Conservation (phyloP, 768 basidiomycete genomes). For the Naganishia vaughanmartiniae region DNA sequence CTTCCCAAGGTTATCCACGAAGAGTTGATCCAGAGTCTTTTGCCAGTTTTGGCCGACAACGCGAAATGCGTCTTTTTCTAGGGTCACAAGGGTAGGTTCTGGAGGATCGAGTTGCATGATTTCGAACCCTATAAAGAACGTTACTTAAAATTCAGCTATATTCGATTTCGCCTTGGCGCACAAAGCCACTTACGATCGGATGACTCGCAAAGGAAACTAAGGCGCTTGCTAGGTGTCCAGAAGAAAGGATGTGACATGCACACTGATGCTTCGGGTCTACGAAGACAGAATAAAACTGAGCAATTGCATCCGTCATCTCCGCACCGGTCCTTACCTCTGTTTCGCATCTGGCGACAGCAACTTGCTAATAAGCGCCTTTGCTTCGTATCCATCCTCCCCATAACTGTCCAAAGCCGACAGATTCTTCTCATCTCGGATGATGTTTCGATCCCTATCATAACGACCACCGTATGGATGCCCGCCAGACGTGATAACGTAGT, state of each 20-base stretch:
- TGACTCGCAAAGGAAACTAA: constrained; percentile 94
- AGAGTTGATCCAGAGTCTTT: constrained; percentile 74
- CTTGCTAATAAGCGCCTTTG: constrained; percentile 68
- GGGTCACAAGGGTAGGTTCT: constrained; percentile 67
- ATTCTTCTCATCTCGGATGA: constrained; percentile 68
- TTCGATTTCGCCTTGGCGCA: not conserved
- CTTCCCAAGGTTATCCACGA: constrained; percentile 93
- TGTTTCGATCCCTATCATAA: constrained; percentile 91
- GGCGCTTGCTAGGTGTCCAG: constrained; percentile 81
- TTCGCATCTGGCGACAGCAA: constrained; percentile 79
- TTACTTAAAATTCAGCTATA: not conserved
- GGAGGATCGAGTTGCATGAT: constrained; percentile 93
- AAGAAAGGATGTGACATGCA: constrained; percentile 92
- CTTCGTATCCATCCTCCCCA: constrained; percentile 93
- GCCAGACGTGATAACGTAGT: constrained; percentile 84
- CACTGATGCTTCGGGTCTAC: constrained; percentile 80
- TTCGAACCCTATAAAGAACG: constrained; percentile 62
- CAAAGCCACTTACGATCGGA: constrained; percentile 65
- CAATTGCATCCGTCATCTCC: not conserved
- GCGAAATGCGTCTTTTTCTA: constrained; percentile 67
- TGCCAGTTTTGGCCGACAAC: constrained; percentile 94
- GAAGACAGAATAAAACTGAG: constrained; percentile 25
- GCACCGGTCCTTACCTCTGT: constrained; percentile 62
- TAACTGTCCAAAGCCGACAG: constrained; percentile 71
- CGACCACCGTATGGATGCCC: constrained; percentile 90